Percentiles rank a stretch among this genome's conserved stretches.
Conservation (phyloP, 2,329 filamentous ascomycete species). For the Colletotrichum sp. region DNA sequence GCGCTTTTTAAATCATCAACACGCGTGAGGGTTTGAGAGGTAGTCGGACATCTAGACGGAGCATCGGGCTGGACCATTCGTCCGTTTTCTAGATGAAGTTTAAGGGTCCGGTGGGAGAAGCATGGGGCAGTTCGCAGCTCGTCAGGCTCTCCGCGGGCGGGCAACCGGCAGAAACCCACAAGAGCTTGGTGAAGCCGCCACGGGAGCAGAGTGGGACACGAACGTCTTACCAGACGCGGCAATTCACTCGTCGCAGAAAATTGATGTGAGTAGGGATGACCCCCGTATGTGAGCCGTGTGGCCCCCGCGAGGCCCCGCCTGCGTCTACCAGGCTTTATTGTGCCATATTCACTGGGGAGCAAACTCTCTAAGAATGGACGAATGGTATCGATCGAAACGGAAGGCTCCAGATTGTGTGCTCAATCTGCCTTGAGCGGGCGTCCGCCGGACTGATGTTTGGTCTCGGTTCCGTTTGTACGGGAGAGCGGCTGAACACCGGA, state of each 20-base stretch:
- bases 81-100: not conserved
- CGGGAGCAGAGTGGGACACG: not conserved
- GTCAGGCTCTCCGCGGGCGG: not conserved
- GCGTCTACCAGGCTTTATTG: not conserved
- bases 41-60: not conserved
- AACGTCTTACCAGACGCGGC: conserved; percentile 12
- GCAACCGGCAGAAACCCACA: not conserved
- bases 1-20: not conserved
- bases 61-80: not conserved
- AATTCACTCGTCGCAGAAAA: not conserved
- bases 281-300: not conserved
- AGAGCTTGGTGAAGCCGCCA: not conserved
- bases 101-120: not conserved
- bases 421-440: not conserved
- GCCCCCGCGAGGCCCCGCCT: not conserved
- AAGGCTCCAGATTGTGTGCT: not conserved
- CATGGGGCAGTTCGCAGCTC: not conserved
- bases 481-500: not conserved
- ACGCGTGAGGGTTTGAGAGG: not conserved
- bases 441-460: not conserved
- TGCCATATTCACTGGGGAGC: not conserved
- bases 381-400: not conserved
- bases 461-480: not conserved
- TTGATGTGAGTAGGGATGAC: not conserved
- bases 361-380: not conserved